These are phyloP conservation scores for Fusarium sp. DNA, from an alignment of 2,329 filamentous ascomycete genomes.

Conservation along the genomic window DNA sequence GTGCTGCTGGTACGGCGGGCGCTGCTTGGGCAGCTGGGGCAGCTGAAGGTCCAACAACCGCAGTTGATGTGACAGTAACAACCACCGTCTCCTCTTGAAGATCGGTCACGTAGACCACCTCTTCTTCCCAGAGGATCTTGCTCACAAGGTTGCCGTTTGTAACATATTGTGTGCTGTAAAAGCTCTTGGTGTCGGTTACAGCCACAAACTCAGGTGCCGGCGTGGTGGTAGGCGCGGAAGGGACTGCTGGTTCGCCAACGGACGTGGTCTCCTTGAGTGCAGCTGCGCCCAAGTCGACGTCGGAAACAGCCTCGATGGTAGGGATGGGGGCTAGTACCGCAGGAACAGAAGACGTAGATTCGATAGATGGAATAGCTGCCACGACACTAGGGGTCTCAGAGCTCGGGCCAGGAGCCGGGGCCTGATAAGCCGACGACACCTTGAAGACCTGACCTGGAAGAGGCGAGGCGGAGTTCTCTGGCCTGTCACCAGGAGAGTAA, in stretches of 20 bases:
- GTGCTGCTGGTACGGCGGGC: neutral
- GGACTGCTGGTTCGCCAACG: neutral
- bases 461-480: constrained; percentile 51
- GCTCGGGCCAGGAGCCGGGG: constrained; percentile 35
- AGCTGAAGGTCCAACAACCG: constrained; percentile 35
- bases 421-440: constrained; percentile 44
- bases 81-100: constrained; percentile 57
- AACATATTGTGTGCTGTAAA: constrained; percentile 65
- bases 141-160: constrained; percentile 64
- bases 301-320: constrained; percentile 18
- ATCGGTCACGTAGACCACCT: constrained; percentile 65
- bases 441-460: constrained; percentile 61
- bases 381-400: constrained; percentile 13
- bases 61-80: constrained; percentile 53
- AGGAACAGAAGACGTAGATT: constrained; percentile 10
- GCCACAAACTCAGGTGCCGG: constrained; percentile 43
- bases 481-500: constrained; percentile 54
- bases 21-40: constrained; percentile 4
- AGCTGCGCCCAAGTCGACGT: constrained; percentile 9
- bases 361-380: constrained; percentile 20
- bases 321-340: constrained; percentile 22
- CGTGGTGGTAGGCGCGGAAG: constrained; percentile 40
- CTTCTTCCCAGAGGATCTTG: constrained; percentile 70
- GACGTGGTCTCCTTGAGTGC: constrained; percentile 29
- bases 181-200: constrained; percentile 52